These are phyloP conservation scores for Picea glauca DNA, from an alignment of 75 land plant species.

Conservation along the genomic window DNA sequence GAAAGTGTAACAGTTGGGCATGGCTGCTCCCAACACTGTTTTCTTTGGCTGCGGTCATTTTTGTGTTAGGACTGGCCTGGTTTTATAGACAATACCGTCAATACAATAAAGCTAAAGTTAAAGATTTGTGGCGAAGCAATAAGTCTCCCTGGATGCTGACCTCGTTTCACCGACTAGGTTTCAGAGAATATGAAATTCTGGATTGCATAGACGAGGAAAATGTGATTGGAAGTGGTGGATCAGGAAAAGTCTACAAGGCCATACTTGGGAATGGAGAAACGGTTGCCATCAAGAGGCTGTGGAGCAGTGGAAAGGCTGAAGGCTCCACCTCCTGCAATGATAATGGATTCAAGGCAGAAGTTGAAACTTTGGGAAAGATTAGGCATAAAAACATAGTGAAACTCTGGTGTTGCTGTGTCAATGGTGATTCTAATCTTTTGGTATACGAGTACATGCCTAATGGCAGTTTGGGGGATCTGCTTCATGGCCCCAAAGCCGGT, in stretches of 20 bases:
- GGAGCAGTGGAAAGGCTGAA: conserved; percentile 1
- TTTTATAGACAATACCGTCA: conserved; percentile 32
- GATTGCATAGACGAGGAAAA: conserved; percentile 23
- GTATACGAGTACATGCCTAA: conserved; percentile 92
- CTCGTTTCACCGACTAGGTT: conserved; percentile 3
- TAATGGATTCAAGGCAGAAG: conserved; percentile 72
- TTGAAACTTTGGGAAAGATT: conserved; percentile 74
- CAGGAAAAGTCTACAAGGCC: conserved; percentile 25
- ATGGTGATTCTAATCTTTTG: conserved; percentile 57
- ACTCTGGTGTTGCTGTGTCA: conserved; percentile 68
- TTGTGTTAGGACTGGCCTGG: conserved; percentile 38
- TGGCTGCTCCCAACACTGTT: conserved; percentile 36
- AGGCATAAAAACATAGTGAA: conserved; percentile 90
- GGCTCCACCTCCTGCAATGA: conserved; percentile 53
- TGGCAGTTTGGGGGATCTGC: conserved; percentile 87
- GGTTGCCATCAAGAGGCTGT: conserved; percentile 26
- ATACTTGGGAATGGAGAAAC: conserved; percentile 11
- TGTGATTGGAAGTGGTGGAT: conserved; percentile 27
- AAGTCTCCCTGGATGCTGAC: conserved; percentile 6
- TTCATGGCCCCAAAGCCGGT: conserved; percentile 51
- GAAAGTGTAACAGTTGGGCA: not conserved
- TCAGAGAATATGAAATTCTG: conserved; percentile 3
- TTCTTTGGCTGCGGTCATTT: conserved; percentile 33
- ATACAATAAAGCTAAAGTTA: conserved; percentile 22
- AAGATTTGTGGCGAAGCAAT: conserved; percentile 6